Evolutionary conservation across 1,284 basidiomycete genomes (phyloP).

Genomic region (Cystobasidium sp.): DNA sequence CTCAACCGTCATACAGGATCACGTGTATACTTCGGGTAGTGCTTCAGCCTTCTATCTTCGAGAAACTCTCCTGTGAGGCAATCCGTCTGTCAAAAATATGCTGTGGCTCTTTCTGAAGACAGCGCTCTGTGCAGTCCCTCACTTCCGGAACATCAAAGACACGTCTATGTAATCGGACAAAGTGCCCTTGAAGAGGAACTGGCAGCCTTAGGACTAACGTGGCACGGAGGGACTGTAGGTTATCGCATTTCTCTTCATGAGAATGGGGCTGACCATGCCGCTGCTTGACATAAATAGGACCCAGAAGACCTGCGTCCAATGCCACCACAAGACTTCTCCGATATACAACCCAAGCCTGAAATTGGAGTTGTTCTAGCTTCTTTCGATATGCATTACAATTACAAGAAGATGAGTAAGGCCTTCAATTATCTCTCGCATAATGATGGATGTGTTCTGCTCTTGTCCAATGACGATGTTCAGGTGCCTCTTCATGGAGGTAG

Average conservation of each 20-base stretch:
- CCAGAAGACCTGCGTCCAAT: conserved; percentile 77
- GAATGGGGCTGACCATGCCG: background rate
- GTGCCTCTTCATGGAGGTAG: conserved; percentile 43
- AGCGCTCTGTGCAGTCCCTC: conserved; percentile 28
- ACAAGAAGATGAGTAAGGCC: conserved; percentile 91
- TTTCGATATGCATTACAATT: conserved; percentile 57
- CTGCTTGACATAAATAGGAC: conserved; percentile 63
- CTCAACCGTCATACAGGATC: conserved; percentile 66
- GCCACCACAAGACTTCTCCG: conserved; percentile 71
- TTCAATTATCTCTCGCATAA: conserved; percentile 74
- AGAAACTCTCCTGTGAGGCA: conserved; percentile 73
- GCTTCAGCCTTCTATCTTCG: conserved; percentile 92
- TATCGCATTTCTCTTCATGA: conserved; percentile 4
- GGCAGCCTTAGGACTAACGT: conserved; percentile 75
- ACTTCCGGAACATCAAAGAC: conserved; percentile 41
- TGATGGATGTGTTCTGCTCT: conserved; percentile 23
- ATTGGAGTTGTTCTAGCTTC: conserved; percentile 82
- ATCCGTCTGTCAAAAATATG: no score
- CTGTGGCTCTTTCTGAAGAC: background rate
- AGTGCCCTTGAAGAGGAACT: conserved; percentile 91
- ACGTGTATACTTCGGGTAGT: conserved; percentile 94
- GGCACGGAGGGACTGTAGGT: conserved; percentile 82
- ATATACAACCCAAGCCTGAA: conserved; percentile 71
- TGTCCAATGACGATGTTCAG: conserved; percentile 40
- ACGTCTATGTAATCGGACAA: conserved; percentile 86